Base-by-base conservation (phyloP, 164 flowering plant genomes). In the Taxillus chinensis region DNA sequence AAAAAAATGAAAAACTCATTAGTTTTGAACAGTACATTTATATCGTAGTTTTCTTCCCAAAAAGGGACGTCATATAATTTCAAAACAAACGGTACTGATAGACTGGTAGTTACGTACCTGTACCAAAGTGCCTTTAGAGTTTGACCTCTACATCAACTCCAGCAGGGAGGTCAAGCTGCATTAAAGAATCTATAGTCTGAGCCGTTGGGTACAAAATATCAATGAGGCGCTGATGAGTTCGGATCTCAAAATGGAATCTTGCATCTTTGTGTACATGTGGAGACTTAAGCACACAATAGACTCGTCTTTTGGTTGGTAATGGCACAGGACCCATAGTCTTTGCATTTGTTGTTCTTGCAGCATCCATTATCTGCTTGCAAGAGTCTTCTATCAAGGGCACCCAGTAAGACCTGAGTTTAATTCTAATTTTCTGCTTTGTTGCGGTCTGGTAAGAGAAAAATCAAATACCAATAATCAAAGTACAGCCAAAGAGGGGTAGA, bases 191-290 rank as follows among this genome's bases (percentile, higher is more conserved):
- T 27, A 93, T 89, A 4, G 99, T 93, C 72, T 91, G 90, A 5
- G 97, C 97, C 58, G 99, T 90, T 53, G 99, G 99, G 75, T 87
- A 78, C 38, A 86, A 73, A 63, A 93, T 93, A 68, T 93, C 97
- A 42, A 91, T 90, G 39, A 93, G 85, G 42, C 99, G 89, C 68
- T 87, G 95, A 67, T 91, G 97, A 40, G 99, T 93, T 62, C 97
- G 74, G 63, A 91, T 90, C 82, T 90, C 99, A 64, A 89, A 90
- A 66, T 90, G 96, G 65, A 84, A 84, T 68, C 97, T 86, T 5
- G 99, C 97, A 74, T 93, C 99, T 70, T 93, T 93, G 82, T 93
- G 83, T 15, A 90, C 99, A 57, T 90, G 97, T 0, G 99, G 96
- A 27, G 99, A 93, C 65, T 90, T 91, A 13, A 90, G 90, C n/a